Conservation (phyloP, 1,284 basidiomycete genomes). For the Polyporus tsugae region DNA sequence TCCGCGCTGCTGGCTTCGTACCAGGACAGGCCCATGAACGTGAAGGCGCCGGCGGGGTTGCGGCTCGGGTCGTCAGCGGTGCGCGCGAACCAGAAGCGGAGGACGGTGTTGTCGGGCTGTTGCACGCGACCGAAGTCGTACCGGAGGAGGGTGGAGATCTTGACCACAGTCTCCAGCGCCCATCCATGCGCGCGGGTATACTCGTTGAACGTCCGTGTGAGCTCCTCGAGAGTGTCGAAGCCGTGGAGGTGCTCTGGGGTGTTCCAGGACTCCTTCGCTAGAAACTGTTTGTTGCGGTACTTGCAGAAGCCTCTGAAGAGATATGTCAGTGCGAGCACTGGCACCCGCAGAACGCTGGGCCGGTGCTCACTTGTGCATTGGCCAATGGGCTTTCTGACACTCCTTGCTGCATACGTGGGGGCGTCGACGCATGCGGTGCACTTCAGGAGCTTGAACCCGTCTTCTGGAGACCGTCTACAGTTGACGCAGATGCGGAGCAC, state of each 20-base stretch:
- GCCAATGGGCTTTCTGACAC: neutral
- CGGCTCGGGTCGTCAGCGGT: neutral
- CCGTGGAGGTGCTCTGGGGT: neutral
- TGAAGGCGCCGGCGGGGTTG: neutral
- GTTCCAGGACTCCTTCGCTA: neutral
- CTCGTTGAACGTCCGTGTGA: neutral
- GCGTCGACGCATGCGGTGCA: neutral
- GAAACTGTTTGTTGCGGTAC: neutral
- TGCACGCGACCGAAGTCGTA: neutral
- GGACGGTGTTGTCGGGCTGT: neutral
- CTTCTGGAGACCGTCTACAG: neutral
- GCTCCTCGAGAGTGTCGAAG: neutral
- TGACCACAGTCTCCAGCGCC: neutral
- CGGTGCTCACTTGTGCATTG: neutral
- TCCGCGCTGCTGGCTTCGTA: neutral
- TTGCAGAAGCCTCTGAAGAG: neutral
- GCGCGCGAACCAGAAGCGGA: neutral
- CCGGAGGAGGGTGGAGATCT: neutral
- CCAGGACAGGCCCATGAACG: neutral
- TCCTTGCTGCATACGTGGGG: neutral
- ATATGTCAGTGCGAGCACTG: neutral
- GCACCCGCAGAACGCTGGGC: neutral
- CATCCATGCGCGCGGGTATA: neutral
- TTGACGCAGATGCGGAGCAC: neutral
- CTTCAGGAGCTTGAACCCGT: neutral